These are phyloP conservation scores for Talaromyces sp. DNA, from an alignment of 2,329 filamentous ascomycete species.

Conservation along the genomic window DNA sequence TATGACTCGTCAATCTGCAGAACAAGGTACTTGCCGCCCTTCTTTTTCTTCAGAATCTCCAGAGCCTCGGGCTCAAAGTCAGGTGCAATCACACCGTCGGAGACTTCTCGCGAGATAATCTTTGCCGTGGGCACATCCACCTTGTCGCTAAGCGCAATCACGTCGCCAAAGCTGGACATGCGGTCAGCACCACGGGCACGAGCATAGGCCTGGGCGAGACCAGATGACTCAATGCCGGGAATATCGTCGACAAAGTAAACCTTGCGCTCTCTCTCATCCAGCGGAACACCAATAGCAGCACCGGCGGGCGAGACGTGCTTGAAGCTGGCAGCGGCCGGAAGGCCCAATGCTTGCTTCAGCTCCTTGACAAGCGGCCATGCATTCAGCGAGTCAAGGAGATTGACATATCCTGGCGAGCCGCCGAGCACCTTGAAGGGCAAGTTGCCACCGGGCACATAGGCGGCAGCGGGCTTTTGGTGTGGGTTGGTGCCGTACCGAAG, in stretches of 20 bases:
- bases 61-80: slow-evolving; percentile 79
- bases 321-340: slow-evolving; percentile 92
- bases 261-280: slow-evolving; percentile 83
- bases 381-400: slow-evolving; percentile 92
- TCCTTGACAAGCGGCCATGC: slow-evolving; percentile 97
- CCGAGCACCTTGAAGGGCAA: slow-evolving; percentile 93
- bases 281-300: slow-evolving; percentile 84
- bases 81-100: slow-evolving; percentile 91
- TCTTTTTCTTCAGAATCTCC: slow-evolving; percentile 93
- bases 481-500: slow-evolving; percentile 96
- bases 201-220: slow-evolving; percentile 88
- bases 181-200: slow-evolving; percentile 92
- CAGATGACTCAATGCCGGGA: slow-evolving; percentile 75
- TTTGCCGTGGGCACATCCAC: slow-evolving; percentile 91
- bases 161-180: slow-evolving; percentile 97
- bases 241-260: slow-evolving; percentile 99
- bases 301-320: slow-evolving; percentile 98
- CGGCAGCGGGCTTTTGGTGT: slow-evolving; percentile 93
- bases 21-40: slow-evolving; percentile 93
- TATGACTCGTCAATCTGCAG: slow-evolving; percentile 90
- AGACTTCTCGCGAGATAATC: slow-evolving; percentile 97
- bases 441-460: slow-evolving; percentile 64
- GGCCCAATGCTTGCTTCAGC: slow-evolving; percentile 78
- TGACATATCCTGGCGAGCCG: slow-evolving; percentile 92
- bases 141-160: slow-evolving; percentile 86